Percentiles rank a stretch among this genome's conserved stretches.
These are phyloP conservation scores for Salix caprea DNA, from an alignment of 345 rosid genomes.

Conservation along the genomic window DNA sequence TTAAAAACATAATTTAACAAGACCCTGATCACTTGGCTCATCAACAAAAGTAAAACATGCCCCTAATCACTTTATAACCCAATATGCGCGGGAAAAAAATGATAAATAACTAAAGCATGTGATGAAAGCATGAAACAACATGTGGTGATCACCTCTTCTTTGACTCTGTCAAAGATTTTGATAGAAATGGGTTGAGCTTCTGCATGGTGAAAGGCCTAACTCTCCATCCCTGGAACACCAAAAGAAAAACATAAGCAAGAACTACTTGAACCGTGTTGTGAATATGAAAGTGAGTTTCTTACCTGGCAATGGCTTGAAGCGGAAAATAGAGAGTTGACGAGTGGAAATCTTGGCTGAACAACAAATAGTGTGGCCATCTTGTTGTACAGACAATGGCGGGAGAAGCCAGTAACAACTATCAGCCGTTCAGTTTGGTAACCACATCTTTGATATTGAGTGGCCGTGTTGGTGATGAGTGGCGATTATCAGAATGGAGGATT, in stretches of 20 bases:
- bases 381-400: constrained; percentile 4
- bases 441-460: neutral
- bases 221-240: constrained; percentile 24
- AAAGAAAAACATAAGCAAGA: neutral
- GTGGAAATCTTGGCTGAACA: neutral
- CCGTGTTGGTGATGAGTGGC: neutral
- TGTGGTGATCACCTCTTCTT: constrained; percentile 30
- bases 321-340: neutral
- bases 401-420: neutral
- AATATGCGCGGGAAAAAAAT: neutral
- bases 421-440: neutral
- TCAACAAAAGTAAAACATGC: neutral
- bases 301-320: neutral
- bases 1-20: neutral
- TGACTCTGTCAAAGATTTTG: constrained; percentile 13
- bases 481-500: neutral
- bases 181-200: constrained; percentile 16
- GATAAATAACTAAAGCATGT: neutral
- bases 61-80: neutral
- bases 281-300: neutral
- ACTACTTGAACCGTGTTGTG: neutral
- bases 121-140: neutral
- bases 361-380: constrained; percentile 1
- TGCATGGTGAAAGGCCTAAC: constrained; percentile 16
- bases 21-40: neutral